Conservation (phyloP, 2,329 filamentous ascomycete species). For the Fusarium foetens region DNA sequence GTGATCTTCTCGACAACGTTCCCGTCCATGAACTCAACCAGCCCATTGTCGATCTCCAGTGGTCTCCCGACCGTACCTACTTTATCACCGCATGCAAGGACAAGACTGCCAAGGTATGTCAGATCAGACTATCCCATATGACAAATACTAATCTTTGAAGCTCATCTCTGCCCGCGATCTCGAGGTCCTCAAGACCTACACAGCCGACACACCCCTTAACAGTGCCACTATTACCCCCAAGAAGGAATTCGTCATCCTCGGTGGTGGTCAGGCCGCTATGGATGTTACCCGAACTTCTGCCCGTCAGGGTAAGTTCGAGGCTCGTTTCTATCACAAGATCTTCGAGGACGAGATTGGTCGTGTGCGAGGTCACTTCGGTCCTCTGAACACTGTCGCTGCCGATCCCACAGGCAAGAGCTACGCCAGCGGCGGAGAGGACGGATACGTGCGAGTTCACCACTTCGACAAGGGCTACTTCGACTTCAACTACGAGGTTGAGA, state of each 20-base stretch:
- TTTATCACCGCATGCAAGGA: constrained; percentile 99
- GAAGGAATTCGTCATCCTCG: constrained; percentile 98
- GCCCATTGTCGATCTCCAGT: constrained; percentile 92
- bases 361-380: constrained; percentile 97
- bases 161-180: constrained; percentile 88
- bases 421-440: constrained; percentile 95
- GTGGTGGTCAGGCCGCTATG: constrained; percentile 98
- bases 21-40: constrained; percentile 86
- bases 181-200: constrained; percentile 91
- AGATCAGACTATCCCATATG: neutral
- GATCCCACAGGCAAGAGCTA: constrained; percentile 93
- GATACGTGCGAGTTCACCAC: constrained; percentile 97
- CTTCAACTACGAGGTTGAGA: constrained; percentile 98
- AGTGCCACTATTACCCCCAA: constrained; percentile 92
- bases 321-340: constrained; percentile 99
- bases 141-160: constrained; percentile 51
- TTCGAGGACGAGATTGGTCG: constrained; percentile 99
- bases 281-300: constrained; percentile 95
- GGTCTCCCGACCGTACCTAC: constrained; percentile 92
- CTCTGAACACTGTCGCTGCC: constrained; percentile 93
- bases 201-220: constrained; percentile 94
- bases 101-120: constrained; percentile 86
- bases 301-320: constrained; percentile 98
- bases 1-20: constrained; percentile 82
- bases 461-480: constrained; percentile 99